Conservation (phyloP, 441 rosid genomes). For the Biscutella laevigata region DNA sequence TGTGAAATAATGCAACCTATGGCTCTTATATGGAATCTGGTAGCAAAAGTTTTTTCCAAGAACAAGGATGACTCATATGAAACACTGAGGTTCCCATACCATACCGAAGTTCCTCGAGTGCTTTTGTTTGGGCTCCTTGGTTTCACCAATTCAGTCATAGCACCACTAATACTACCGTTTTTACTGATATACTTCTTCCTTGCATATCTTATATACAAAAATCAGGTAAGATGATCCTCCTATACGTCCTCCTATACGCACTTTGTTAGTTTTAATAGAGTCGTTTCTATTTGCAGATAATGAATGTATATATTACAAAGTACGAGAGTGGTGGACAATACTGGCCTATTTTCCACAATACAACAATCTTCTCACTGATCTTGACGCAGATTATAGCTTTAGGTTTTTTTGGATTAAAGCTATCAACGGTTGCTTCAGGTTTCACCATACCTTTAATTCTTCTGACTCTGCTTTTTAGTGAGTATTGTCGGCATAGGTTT, state of each 20-base stretch:
- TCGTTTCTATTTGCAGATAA: constrained; percentile 42
- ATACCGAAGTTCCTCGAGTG: constrained; percentile 79
- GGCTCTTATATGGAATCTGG: constrained; percentile 48
- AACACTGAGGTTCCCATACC: constrained; percentile 70
- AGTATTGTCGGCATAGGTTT: constrained; percentile 80
- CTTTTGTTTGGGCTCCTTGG: constrained; percentile 81
- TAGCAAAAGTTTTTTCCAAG: constrained; percentile 23
- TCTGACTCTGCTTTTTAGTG: constrained; percentile 71
- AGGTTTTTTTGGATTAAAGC: constrained; percentile 76
- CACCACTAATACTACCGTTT: constrained; percentile 80
- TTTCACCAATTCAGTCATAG: constrained; percentile 74
- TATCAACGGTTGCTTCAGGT: constrained; percentile 65
- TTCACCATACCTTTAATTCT: constrained; percentile 73
- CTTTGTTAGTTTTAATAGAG: neutral
- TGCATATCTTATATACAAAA: constrained; percentile 70
- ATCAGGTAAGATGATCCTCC: too few species aligned
- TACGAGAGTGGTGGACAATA: constrained; percentile 80
- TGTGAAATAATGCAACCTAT: constrained; percentile 76
- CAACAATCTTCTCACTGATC: constrained; percentile 75
- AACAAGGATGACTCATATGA: constrained; percentile 37
- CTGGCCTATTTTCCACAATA: constrained; percentile 87
- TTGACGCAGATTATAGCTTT: constrained; percentile 78
- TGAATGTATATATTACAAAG: constrained; percentile 71
- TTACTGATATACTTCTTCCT: constrained; percentile 65
- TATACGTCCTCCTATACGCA: too few species aligned